phyloP scores from a whole-genome alignment of 176 grass and related monocot species.

The Poa pratensis region DNA sequence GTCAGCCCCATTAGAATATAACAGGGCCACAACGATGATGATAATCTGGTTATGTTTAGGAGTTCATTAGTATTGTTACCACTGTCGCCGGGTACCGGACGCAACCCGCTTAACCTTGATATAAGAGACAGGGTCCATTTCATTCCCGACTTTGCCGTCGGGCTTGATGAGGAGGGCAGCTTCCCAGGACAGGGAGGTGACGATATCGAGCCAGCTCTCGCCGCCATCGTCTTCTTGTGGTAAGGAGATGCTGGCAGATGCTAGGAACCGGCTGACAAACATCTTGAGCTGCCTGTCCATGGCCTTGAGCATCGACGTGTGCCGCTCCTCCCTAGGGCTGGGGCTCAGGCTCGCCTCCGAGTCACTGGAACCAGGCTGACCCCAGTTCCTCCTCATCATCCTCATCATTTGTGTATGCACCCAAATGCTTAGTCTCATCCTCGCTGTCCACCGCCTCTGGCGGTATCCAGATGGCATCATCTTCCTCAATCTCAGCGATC shows the following conservation, averaged over 20 bases:
- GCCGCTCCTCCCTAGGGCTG: slow-evolving; percentile 40
- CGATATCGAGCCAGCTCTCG: slow-evolving; percentile 57
- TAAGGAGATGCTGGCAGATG: slow-evolving; percentile 46
- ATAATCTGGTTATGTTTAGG: not conserved
- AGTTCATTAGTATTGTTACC: slow-evolving; percentile 36
- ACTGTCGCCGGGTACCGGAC: slow-evolving; percentile 45
- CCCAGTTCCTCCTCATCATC: slow-evolving; percentile 18
- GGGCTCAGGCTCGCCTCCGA: not conserved
- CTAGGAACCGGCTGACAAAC: slow-evolving; percentile 66
- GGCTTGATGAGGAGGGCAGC: slow-evolving; percentile 69
- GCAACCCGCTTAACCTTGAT: slow-evolving; percentile 78
- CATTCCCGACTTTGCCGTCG: slow-evolving; percentile 53
- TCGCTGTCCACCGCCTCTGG: slow-evolving; percentile 49
- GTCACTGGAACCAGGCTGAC: slow-evolving; percentile 31
- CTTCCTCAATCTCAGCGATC: not conserved
- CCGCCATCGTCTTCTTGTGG: not conserved
- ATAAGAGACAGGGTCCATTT: slow-evolving; percentile 73
- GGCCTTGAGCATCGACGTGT: slow-evolving; percentile 56
- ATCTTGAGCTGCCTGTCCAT: slow-evolving; percentile 68
- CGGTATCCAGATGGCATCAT: slow-evolving; percentile 57
- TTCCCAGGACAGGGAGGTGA: slow-evolving; percentile 71
- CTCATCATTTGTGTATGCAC: slow-evolving; percentile 6
- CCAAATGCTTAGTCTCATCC: slow-evolving; percentile 32
- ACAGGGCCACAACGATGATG: not conserved
- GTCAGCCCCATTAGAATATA: not conserved